These are phyloP conservation scores for Leccinum truebloodii DNA, from an alignment of 768 basidiomycete species.

Conservation along the genomic window DNA sequence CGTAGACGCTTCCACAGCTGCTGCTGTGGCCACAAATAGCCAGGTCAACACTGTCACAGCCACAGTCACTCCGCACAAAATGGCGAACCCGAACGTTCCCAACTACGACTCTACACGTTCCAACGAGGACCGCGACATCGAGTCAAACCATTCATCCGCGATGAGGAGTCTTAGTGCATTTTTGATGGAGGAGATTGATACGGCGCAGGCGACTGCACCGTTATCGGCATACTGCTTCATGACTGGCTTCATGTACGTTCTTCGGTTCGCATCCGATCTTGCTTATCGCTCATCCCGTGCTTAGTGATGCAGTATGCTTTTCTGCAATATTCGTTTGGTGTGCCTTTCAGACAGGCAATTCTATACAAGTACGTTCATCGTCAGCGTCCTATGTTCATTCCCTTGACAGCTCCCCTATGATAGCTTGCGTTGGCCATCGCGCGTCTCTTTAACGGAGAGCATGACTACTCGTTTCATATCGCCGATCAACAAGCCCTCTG, in stretches of 20 bases:
- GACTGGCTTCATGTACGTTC: slow-evolving; percentile 73
- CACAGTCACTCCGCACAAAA: not conserved
- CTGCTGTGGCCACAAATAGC: not conserved
- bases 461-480: slow-evolving; percentile 66
- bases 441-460: slow-evolving; percentile 63
- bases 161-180: slow-evolving; percentile 15
- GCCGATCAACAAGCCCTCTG: slow-evolving; percentile 84
- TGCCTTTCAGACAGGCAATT: slow-evolving; percentile 83
- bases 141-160: slow-evolving; percentile 4
- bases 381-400: not conserved
- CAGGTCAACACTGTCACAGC: not conserved
- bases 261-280: not conserved
- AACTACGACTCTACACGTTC: not conserved
- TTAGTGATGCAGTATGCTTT: slow-evolving; percentile 71
- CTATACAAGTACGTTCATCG: slow-evolving; percentile 50
- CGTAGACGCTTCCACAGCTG: not conserved
- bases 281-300: not conserved
- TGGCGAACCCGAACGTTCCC: not conserved
- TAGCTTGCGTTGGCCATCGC: slow-evolving; percentile 81
- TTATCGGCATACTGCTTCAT: slow-evolving; percentile 72
- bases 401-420: not conserved
- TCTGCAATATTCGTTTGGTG: slow-evolving; percentile 83
- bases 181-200: slow-evolving; percentile 29
- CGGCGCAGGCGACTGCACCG: slow-evolving; percentile 44
- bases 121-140: slow-evolving; percentile 15